These are phyloP conservation scores for Thuidium tamariscinum DNA, from an alignment of 225 moss, liverwort and hornwort species.

Conservation along the genomic window DNA sequence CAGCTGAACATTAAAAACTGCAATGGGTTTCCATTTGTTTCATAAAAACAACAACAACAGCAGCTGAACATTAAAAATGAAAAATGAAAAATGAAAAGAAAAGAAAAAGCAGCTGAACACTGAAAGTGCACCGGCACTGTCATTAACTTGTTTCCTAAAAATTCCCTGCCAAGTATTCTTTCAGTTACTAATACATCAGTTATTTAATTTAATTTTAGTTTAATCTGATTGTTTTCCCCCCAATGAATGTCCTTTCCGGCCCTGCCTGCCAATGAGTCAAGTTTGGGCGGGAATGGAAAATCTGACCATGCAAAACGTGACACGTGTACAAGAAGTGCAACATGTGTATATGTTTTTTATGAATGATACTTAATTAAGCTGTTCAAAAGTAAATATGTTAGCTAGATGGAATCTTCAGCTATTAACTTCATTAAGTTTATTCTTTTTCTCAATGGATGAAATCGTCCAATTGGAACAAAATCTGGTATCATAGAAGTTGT, in stretches of 20 bases:
- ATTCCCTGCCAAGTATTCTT: background rate
- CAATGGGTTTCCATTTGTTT: too few relatives aligned
- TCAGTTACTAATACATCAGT: background rate
- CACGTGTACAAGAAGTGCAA: background rate
- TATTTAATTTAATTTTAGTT: background rate
- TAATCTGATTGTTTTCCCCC: too few relatives aligned
- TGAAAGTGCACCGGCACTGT: background rate
- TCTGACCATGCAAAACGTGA: background rate
- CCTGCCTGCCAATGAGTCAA: too few relatives aligned
- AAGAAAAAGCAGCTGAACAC: background rate
- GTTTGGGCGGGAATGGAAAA: background rate
- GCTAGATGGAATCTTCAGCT: background rate
- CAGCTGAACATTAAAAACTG: background rate
- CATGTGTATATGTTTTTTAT: background rate
- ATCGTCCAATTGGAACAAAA: too few relatives aligned
- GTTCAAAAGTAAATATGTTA: too few relatives aligned
- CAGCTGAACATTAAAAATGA: too few relatives aligned
- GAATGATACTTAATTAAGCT: too few relatives aligned
- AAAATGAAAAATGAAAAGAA: too few relatives aligned
- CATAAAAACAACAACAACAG: too few relatives aligned
- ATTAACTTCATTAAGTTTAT: too few relatives aligned
- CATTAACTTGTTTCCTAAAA: background rate
- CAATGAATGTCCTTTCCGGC: background rate
- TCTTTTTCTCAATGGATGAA: background rate
- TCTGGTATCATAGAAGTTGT: too few relatives aligned